Conservation (phyloP, 176 grass and related monocot genomes). For the Eragrostis nindensis region DNA sequence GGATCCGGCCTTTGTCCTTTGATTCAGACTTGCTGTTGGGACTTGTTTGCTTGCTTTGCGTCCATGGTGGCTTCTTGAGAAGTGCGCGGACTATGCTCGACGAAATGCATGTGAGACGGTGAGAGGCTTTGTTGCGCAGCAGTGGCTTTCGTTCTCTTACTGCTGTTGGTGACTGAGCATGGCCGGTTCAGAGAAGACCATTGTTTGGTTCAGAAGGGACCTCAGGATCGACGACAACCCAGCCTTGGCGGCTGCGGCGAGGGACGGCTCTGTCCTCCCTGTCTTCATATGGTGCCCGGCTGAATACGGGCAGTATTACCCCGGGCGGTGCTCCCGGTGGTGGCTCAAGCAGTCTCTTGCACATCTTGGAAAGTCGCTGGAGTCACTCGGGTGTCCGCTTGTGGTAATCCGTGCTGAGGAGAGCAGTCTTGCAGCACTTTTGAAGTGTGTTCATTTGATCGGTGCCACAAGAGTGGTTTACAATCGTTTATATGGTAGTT, state of each 20-base stretch:
- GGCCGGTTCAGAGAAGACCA: conserved; percentile 57
- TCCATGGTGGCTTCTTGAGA: conserved; percentile 9
- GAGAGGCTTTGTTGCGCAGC: neutral
- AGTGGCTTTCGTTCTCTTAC: conserved; percentile 13
- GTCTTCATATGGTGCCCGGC: conserved; percentile 88
- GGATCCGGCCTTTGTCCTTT: conserved; percentile 27
- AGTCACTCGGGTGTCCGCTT: conserved; percentile 73
- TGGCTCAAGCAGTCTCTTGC: conserved; percentile 90
- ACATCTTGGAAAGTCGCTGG: conserved; percentile 63
- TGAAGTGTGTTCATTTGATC: conserved; percentile 55
- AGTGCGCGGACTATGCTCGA: conserved; percentile 14
- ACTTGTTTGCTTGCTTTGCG: neutral
- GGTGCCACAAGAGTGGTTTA: conserved; percentile 78
- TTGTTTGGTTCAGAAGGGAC: conserved; percentile 95
- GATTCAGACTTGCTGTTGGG: neutral
- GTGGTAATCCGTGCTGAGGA: conserved; percentile 67
- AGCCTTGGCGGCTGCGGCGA: conserved; percentile 64
- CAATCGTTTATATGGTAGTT: conserved; percentile 88
- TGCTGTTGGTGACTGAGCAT: conserved; percentile 32
- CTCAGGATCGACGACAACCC: conserved; percentile 93
- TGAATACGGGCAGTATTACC: conserved; percentile 76
- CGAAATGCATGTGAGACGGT: conserved; percentile 5
- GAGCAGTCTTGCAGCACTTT: conserved; percentile 63
- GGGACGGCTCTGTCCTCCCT: conserved; percentile 64
- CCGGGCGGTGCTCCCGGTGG: conserved; percentile 84